A percentile compares a stretch with the other conserved stretches of the same genome.
Evolutionary conservation across 805 yeast species (phyloP).

Genomic region (Metschnikowia orientalis): DNA sequence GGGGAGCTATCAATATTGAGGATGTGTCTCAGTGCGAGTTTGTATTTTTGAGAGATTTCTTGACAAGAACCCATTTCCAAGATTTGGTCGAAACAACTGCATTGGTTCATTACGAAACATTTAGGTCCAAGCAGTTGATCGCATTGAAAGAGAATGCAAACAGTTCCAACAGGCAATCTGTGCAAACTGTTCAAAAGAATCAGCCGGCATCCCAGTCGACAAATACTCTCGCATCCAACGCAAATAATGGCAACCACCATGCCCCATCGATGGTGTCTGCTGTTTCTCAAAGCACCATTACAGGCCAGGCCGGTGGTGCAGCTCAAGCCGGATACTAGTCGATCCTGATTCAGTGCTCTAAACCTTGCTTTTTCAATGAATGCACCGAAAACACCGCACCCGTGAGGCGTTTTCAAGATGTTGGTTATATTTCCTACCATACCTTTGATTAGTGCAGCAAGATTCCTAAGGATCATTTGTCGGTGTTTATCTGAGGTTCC

Average conservation of each 20-base stretch:
- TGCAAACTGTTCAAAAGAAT: conserved; percentile 10
- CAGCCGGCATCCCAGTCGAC: conserved; percentile 8
- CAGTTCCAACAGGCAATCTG: conserved; percentile 39
- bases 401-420: too few species aligned
- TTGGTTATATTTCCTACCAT: too few species aligned
- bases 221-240: conserved; percentile 6
- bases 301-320: conserved; percentile 10
- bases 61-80: conserved; percentile 92
- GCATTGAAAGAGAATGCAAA: conserved; percentile 89
- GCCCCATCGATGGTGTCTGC: conserved; percentile 18
- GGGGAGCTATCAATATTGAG: conserved; percentile 93
- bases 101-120: conserved; percentile 82
- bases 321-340: conserved; percentile 3
- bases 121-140: conserved; percentile 89
- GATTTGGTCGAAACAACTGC: conserved; percentile 93
- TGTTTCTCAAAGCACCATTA: conserved; percentile 16
- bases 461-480: too few species aligned
- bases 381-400: neutral
- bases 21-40: conserved; percentile 95
- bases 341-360: neutral
- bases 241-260: conserved; percentile 6
- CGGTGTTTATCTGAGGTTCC: too few species aligned
- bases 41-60: conserved; percentile 86
- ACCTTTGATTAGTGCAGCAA: too few species aligned
- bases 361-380: conserved; percentile 4